phyloP scores from a whole-genome alignment of 441 rosid species.

The Syzygium syzygioides region DNA sequence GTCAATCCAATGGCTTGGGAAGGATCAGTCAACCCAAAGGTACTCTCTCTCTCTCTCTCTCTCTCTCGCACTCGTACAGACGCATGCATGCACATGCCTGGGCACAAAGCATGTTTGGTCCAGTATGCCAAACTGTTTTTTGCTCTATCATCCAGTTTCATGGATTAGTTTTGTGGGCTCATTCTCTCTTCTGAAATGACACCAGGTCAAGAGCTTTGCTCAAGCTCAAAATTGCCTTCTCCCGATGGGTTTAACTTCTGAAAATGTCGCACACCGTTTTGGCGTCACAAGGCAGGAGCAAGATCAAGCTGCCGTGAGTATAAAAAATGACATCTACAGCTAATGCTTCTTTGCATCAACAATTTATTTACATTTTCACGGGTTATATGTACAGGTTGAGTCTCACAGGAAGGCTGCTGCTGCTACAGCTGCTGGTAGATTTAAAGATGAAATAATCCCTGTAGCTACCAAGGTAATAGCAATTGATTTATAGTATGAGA shows the following conservation, averaged over 20 bases:
- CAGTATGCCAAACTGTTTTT: not conserved
- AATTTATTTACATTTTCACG: not conserved
- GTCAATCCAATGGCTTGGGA: conserved; percentile 64
- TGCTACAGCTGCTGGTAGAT: conserved; percentile 88
- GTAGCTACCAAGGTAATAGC: conserved; percentile 75
- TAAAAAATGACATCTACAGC: not conserved
- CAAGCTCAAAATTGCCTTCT: conserved; percentile 95
- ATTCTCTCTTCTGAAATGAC: not conserved
- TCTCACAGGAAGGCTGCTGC: conserved; percentile 98
- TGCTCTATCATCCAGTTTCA: not conserved
- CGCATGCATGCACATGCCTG: not conserved
- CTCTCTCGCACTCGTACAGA: not conserved
- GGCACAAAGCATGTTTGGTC: not conserved
- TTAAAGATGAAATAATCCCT: conserved; percentile 87
- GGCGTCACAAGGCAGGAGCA: conserved; percentile 93
- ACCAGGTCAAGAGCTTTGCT: conserved; percentile 61
- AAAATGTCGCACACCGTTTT: conserved; percentile 93
- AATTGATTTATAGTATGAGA: not conserved
- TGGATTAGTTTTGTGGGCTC: not conserved
- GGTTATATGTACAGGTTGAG: conserved; percentile 45
- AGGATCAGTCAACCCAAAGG: conserved; percentile 87
- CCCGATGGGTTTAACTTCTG: conserved; percentile 98
- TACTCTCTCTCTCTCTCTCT: conserved; percentile 10
- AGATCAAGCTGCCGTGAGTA: conserved; percentile 94
- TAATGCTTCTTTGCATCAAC: not conserved